Evolutionary conservation across 331 rosid genomes (phyloP).

Genomic region (Saraca asoca): DNA sequence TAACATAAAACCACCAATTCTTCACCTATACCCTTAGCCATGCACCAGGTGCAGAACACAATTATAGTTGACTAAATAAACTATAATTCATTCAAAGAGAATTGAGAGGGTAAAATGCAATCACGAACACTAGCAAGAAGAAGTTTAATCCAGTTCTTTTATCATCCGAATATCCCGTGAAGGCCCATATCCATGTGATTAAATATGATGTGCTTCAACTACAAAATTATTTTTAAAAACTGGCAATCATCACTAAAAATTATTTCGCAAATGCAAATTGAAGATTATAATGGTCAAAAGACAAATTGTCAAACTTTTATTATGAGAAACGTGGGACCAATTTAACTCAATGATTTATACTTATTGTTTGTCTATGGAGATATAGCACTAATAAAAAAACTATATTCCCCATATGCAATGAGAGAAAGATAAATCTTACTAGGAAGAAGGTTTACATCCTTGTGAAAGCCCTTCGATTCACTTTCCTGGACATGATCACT

Average conservation of each 20-base stretch:
- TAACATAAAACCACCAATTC: not conserved
- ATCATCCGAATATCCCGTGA: not conserved
- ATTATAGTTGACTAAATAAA: not conserved
- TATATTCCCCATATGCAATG: not conserved
- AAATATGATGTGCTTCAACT: not conserved
- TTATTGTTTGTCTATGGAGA: not conserved
- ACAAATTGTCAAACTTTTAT: not conserved
- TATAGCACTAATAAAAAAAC: not conserved
- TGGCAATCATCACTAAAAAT: constrained; percentile 12
- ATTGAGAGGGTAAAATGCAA: not conserved
- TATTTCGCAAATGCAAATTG: constrained; percentile 7
- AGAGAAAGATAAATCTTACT: constrained; percentile 52
- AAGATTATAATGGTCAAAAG: not conserved
- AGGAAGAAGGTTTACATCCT: constrained; percentile 68
- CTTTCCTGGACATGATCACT: constrained; percentile 35
- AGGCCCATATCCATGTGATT: not conserved
- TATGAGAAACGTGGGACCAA: not conserved
- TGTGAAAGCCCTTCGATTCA: constrained; percentile 49
- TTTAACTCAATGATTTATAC: not conserved
- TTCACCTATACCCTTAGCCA: not conserved
- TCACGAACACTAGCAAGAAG: constrained; percentile 3
- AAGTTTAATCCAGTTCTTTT: constrained; percentile 10
- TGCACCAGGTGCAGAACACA: not conserved
- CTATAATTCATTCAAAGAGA: not conserved
- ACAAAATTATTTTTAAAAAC: not conserved